Evolutionary conservation across 2,329 filamentous ascomycete genomes (phyloP), one percentile per base, ranked within the genome.

Genomic region (Hymenoscyphus infarciens): DNA sequence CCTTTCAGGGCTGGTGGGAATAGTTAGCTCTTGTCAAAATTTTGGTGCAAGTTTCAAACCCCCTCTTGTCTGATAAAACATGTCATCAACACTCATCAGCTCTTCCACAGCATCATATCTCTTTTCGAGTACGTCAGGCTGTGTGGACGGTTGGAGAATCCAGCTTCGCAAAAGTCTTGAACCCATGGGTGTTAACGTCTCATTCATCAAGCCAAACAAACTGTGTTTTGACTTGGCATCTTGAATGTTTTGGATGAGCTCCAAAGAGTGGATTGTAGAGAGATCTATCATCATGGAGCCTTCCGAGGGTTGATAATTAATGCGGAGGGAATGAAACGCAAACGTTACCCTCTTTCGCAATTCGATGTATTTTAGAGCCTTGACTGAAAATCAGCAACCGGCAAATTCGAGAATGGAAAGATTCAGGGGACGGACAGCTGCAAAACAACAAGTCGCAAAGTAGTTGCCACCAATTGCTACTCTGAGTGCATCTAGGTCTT

Each of bases 201-300:
- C 83, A 70, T 98, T 96, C 55, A 99, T 77, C 0, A 98, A 75
- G 0, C 93, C 93, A 66, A 93, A 94, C 0, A 99, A 79, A 67
- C 89, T 94, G 45, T 94, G 86, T 66, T 87, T 91, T 0, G 92
- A 96, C 68, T 89, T 92, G 0, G 86, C 72, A 68, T 89, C 87
- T 13, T 90, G 87, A 0, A 93, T 73, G 68, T 97, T 99, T 70
- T 97, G 92, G 29, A 98, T 89, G 5, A 99, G 82, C 74, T 99
- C 95, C 2, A 99, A 80, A 0, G 92, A 92, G 42, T 88, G 83
- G 31, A 97, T 91, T 0, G 93, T 96, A 0, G 91, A 89, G 2
- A 95, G 82, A 71, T 97, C 94, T 69, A 98, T 96, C 84, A 96
- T 91, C 93, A 98, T 97, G 0, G 92, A 91, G 27, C 94, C 90